Base-by-base conservation (phyloP, 805 yeast genomes). In the Candida verbasci region DNA sequence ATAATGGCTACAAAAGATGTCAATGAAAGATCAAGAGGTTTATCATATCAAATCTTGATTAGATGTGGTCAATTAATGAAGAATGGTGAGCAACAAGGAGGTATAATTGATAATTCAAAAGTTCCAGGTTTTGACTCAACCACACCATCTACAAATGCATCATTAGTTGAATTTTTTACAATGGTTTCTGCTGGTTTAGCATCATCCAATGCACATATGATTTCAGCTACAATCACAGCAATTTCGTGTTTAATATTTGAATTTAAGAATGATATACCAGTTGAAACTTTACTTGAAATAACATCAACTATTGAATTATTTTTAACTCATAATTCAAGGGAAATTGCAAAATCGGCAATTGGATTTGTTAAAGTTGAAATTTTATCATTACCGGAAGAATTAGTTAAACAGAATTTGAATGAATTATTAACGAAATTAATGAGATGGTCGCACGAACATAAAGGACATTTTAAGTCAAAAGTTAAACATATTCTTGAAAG, bases 101-200 rank as follows among this genome's bases (percentile, higher is more conserved):
- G 94, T 28, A 49, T 72, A 3, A 72, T 93, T 30, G 72, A 72
- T 37, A 81, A 85, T 52, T 64, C 79, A 12, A 63, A 72, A 47
- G 78, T 84, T 40, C 80, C 87, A 24, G 86, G 81, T 3, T 73
- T 82, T 54, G 88, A 76, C 31, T 61, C 68, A 6, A 72, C 65
- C 6, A 73, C 79, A 20, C 82, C 84, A n/a, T 75, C 75, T 41
- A 66, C 80, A 8, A 68, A 70, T 35, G 93, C 95, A 7, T 70
- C 78, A 14, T 69, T 89, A 38, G 74, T 80, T 31, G 96, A 89
- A 60, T 89, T 72, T 55, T 86, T 91, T 67, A 87, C 94, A 21
- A 86, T 93, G 82, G 82, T 91, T 21, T 78, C 91, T 59, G 98
- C 97, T 20, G 99, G 98, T 66, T 70, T 94, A 47, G 96, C 93